Evolutionary conservation across 371 early-diverging fungal genomes (phyloP).

Genomic region (Blastocladiella emersonii): DNA sequence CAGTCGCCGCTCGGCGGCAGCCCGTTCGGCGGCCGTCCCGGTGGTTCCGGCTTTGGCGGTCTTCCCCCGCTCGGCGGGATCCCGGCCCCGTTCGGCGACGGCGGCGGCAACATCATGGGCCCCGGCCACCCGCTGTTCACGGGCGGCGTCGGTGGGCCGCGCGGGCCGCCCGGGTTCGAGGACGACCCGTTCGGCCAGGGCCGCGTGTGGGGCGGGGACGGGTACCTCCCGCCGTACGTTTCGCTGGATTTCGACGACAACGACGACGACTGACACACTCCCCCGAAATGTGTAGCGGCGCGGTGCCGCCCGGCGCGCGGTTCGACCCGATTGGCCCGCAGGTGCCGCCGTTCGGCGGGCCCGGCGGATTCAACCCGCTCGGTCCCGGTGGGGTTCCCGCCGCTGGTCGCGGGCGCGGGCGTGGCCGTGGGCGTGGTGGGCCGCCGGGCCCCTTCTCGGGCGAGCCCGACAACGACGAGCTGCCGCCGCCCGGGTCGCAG

Average conservation of each 20-base stretch:
- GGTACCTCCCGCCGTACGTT: not conserved
- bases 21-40: conserved; percentile 8
- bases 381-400: conserved; percentile 1
- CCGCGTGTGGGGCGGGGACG: not conserved
- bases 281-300: conserved; percentile 24
- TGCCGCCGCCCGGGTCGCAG: conserved; percentile 55
- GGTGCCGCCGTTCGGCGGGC: conserved; percentile 18
- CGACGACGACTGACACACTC: not conserved
- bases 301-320: conserved; percentile 86
- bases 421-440: not conserved
- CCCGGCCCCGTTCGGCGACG: conserved; percentile 2
- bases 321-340: conserved; percentile 78
- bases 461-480: conserved; percentile 65
- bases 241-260: not conserved
- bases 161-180: not conserved
- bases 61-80: conserved; percentile 4
- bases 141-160: not conserved
- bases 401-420: not conserved
- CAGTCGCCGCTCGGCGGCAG: conserved; percentile 9
- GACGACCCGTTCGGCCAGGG: too few species aligned
- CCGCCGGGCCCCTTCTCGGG: conserved; percentile 24
- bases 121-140: conserved; percentile 80
- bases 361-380: conserved; percentile 9
- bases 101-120: conserved; percentile 13
- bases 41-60: conserved; percentile 4